These are phyloP conservation scores for Lupinus albus DNA, from an alignment of 306 rosid genomes.

Conservation along the genomic window DNA sequence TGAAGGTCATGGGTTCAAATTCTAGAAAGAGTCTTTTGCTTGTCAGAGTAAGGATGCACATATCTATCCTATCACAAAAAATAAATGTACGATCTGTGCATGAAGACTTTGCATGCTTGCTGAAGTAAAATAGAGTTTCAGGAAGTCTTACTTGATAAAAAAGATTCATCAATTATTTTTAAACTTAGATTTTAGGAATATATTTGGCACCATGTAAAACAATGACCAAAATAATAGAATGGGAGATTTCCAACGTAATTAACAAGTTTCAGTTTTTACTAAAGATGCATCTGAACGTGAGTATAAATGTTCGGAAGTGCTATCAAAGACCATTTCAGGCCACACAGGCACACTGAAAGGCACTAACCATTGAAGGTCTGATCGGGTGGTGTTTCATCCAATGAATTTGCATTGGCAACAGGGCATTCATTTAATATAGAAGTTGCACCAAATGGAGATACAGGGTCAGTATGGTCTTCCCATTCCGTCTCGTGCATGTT, in stretches of 20 bases:
- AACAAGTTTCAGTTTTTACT: constrained; percentile 13
- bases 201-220: constrained; percentile 10
- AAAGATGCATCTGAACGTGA: constrained; percentile 15
- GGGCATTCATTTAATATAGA: constrained; percentile 63
- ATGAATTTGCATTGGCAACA: constrained; percentile 61
- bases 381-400: constrained; percentile 55
- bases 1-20: no score
- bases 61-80: constrained; percentile 17
- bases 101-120: constrained; percentile 13
- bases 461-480: constrained; percentile 62
- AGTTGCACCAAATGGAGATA: constrained; percentile 69
- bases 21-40: no score
- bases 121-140: constrained; percentile 8
- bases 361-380: constrained; percentile 64
- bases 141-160: no score
- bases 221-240: constrained; percentile 18
- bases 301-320: not conserved
- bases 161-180: not conserved
- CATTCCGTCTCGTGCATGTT: constrained; percentile 61
- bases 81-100: constrained; percentile 7
- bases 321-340: constrained; percentile 13
- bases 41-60: no score
- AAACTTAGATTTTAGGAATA: not conserved
- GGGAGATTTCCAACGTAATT: constrained; percentile 10
- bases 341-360: constrained; percentile 15